A percentile compares a stretch with the other conserved stretches of the same genome.
Evolutionary conservation across 2,329 filamentous ascomycete species (phyloP).

Genomic region (Tolypocladium tropicale): DNA sequence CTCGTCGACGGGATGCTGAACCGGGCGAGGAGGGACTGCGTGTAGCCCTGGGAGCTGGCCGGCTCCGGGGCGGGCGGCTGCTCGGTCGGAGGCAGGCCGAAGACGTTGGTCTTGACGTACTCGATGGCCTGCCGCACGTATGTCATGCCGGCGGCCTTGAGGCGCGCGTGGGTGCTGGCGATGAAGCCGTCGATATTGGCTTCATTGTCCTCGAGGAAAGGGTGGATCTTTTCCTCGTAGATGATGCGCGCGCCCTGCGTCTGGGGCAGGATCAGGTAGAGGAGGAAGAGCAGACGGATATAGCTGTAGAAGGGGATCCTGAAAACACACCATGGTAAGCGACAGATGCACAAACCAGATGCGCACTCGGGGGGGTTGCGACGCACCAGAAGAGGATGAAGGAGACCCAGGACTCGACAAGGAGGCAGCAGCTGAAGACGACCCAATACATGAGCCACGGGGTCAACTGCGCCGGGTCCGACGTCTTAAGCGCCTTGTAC

Average conservation of each 20-base stretch:
- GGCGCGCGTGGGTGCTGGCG: constrained; percentile 65
- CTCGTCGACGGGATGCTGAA: constrained; percentile 72
- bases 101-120: constrained; percentile 60
- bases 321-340: not conserved
- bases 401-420: constrained; percentile 77
- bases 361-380: not conserved
- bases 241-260: constrained; percentile 85
- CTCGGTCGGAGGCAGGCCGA: constrained; percentile 59
- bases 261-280: constrained; percentile 94
- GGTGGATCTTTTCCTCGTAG: constrained; percentile 78
- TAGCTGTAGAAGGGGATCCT: constrained; percentile 92
- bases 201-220: constrained; percentile 82
- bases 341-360: not conserved
- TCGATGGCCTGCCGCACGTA: constrained; percentile 66
- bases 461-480: constrained; percentile 77
- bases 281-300: constrained; percentile 74
- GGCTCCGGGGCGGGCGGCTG: constrained; percentile 27
- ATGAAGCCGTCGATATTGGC: constrained; percentile 84
- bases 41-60: constrained; percentile 50
- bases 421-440: constrained; percentile 69
- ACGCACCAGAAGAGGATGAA: constrained; percentile 74
- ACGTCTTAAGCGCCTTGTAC: constrained; percentile 93
- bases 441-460: constrained; percentile 99
- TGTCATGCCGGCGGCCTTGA: constrained; percentile 64
- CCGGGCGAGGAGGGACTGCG: constrained; percentile 70